Base-by-base conservation (phyloP, 1,284 basidiomycete genomes). In the Cryptococcus neoformans region DNA sequence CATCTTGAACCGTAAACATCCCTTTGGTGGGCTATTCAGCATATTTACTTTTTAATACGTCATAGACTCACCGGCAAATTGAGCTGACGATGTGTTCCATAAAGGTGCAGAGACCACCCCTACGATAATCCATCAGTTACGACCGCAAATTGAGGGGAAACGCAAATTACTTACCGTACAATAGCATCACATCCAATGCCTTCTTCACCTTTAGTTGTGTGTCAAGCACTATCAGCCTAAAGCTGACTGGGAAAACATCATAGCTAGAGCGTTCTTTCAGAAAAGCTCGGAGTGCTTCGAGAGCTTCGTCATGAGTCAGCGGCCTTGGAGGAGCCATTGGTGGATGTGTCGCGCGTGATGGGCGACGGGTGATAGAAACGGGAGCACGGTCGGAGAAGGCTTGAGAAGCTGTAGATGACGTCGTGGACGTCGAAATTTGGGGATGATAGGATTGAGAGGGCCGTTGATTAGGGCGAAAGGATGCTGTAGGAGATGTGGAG, bases 81-180 rank as follows among this genome's bases (percentile, higher is more conserved):
- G 84, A 1, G 90, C 92, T 60, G 84, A 86, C 59, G 91, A 87
- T 73, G 91, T 93, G 80, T 95, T 93, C 90, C 95, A 99, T n/a
- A 99, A 81, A 3, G 96, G 95, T 3, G 96, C 96, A 4, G 95
- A 98, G 5, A 99, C 95, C 56, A 99, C 93, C 61, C 92, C 93
- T 95, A 68, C 14, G 39, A 17, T 11, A 38, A 17, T 6, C 28
- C 28, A 28, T 28, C 28, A 28, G 4, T 4, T 28, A 28, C 28
- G 28, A 3, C 28, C 28, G 28, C 28, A 28, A 28, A 28, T 28
- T 28, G 28, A 4, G 28, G 28, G 28, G 28, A 28, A 28, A 28
- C 28, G 28, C 28, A 28, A 2, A 39, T 46, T 57, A 75, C 81
- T 55, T 49, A 91, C 92, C 90, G 75, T 94, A 95, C 57, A 88